These are phyloP conservation scores for Pisolithus microcarpus DNA, from an alignment of 768 basidiomycete genomes.

Conservation along the genomic window DNA sequence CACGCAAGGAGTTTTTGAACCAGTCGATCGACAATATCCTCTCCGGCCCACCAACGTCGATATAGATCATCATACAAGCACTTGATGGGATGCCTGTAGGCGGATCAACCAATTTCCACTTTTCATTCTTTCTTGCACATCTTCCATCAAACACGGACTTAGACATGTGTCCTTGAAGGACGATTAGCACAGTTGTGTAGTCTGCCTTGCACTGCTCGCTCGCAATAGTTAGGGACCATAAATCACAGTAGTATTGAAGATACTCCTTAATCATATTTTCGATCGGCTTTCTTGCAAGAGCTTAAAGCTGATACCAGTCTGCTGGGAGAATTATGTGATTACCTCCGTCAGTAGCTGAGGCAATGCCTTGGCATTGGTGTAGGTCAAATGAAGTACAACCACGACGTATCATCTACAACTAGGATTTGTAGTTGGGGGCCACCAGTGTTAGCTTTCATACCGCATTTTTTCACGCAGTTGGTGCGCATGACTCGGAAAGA, in stretches of 20 bases:
- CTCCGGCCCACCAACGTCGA: slow-evolving; percentile 59
- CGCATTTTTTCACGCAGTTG: no score
- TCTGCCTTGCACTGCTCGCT: neutral
- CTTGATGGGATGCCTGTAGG: neutral
- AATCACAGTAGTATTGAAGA: neutral
- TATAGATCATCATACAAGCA: neutral
- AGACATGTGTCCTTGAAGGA: slow-evolving; percentile 6
- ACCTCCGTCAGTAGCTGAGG: no score
- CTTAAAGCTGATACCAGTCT: no score
- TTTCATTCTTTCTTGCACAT: neutral
- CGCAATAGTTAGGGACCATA: neutral
- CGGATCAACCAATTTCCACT: neutral
- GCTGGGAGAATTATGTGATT: no score
- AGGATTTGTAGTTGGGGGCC: no score
- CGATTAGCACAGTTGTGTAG: neutral
- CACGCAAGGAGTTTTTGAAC: slow-evolving; percentile 88
- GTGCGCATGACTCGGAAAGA: no score
- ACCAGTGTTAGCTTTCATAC: no score
- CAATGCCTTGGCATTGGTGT: no score
- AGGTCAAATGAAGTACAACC: no score
- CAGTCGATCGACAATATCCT: slow-evolving; percentile 89
- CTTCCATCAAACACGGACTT: slow-evolving; percentile 9
- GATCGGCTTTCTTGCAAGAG: no score
- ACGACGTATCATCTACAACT: no score
- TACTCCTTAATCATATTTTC: neutral